Base-by-base conservation (phyloP, 1,284 basidiomycete genomes). In the Albatrellus sp. region DNA sequence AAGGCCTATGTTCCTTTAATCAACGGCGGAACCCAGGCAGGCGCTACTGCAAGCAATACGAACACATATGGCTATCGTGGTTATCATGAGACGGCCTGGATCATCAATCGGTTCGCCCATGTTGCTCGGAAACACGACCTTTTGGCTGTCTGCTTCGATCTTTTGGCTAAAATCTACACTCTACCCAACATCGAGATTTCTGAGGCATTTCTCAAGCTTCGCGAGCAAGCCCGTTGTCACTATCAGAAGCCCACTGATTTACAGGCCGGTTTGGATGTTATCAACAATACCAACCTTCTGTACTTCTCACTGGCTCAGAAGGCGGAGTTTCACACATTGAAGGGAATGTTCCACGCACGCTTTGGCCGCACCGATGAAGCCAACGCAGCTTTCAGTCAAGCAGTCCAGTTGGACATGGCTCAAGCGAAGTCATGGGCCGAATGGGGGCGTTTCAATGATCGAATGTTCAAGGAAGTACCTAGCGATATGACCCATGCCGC, bases 51-150 rank as follows among this genome's bases (percentile, higher is more conserved):
- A 5, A 75, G 69, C 37, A 85, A 75, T 49, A 65, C 76, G 35
- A 89, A 82, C 49, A 98, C 93, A 2, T 90, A 83, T 58, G 96
- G 94, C 4, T 98, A 92, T 63, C 78, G 97, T 45, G 97, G 96
- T n/a, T 98, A 91, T 62, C 97, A 99, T 60, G 96, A 98, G 70
- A 98, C 93, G 0, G 96, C 96, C 3, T 99, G 96, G 97, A 98
- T 98, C 62, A 98, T 98, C 70, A 99, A 99, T 62, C 84, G 96
- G 8, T 98, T 99, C 59, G 97, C 97, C n/a, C 96, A 98, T 60
- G 92, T 98, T 45, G 94, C 97, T 20, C 76, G 96, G 48, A 97
- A 98, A 66, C 96, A 99, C 58, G 89, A 94, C 50, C 73, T 99
- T 9, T 75, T 93, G 43, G 94, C 98, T 44, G 94, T 97, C 43